Evolutionary conservation across 176 grass and related monocot species (phyloP).

Genomic region (Alloteropsis semialata): DNA sequence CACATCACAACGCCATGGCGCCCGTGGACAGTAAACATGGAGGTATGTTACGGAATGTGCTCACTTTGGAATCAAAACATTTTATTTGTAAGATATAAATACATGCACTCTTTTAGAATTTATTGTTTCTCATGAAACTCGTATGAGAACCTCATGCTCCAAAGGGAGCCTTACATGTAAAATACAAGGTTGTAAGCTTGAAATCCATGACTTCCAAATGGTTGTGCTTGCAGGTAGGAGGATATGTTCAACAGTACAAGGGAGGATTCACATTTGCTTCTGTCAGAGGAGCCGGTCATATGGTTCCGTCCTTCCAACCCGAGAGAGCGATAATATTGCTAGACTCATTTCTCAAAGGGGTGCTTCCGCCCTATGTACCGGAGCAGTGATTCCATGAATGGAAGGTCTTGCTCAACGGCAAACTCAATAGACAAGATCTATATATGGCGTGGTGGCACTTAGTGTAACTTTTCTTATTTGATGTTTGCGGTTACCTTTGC

Average conservation of each 20-base stretch:
- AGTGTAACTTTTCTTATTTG: not conserved
- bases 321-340: slow-evolving; percentile 40
- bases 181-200: not conserved
- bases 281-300: slow-evolving; percentile 53
- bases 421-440: not conserved
- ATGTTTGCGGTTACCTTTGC: not conserved
- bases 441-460: not conserved
- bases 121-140: not conserved
- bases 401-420: not conserved
- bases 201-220: not conserved
- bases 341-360: slow-evolving; percentile 38
- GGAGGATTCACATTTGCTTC: slow-evolving; percentile 49
- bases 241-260: slow-evolving; percentile 46
- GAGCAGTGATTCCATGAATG: not conserved
- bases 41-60: not conserved
- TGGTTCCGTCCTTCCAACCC: slow-evolving; percentile 45
- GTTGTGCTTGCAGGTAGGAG: slow-evolving; percentile 22
- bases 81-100: not conserved
- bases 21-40: slow-evolving; percentile 45
- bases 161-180: not conserved
- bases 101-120: not conserved
- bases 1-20: slow-evolving; percentile 41
- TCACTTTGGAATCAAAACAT: not conserved
- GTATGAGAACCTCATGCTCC: not conserved
- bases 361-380: slow-evolving; percentile 30